Evolutionary conservation across 768 basidiomycete species (phyloP).

Genomic region (Cystofilobasidium ferigula): DNA sequence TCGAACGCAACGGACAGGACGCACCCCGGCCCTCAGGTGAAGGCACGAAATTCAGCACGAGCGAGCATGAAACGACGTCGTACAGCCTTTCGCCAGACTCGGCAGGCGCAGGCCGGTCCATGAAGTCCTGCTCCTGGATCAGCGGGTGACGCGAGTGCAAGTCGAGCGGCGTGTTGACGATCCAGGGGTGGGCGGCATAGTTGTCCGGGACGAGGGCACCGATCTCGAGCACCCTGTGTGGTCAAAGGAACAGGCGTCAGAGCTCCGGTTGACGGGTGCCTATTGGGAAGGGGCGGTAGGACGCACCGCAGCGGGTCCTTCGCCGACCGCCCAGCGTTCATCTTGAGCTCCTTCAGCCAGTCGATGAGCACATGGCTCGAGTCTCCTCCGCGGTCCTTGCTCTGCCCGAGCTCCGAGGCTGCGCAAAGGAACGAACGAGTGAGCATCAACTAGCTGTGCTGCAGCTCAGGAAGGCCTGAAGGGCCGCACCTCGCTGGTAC

Average conservation of each 20-base stretch:
- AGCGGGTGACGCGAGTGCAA: conserved; percentile 68
- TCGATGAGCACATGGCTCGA: conserved; percentile 65
- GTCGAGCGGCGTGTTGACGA: conserved; percentile 65
- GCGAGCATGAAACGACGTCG: conserved; percentile 71
- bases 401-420: conserved; percentile 73
- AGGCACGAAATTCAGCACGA: conserved; percentile 83
- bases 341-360: conserved; percentile 55
- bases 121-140: conserved; percentile 81
- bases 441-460: too few relatives aligned
- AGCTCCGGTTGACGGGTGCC: background rate
- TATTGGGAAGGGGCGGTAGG: background rate
- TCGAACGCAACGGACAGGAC: conserved; percentile 20
- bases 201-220: conserved; percentile 80
- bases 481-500: conserved; percentile 50
- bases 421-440: conserved; percentile 24
- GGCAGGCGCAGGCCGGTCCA: conserved; percentile 48
- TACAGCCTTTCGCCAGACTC: conserved; percentile 49
- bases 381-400: conserved; percentile 71
- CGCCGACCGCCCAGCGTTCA: conserved; percentile 27
- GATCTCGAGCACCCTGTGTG: conserved; percentile 67
- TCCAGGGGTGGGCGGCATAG: conserved; percentile 60
- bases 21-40: conserved; percentile 62
- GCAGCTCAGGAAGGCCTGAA: background rate
- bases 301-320: conserved; percentile 17
- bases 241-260: background rate